Evolutionary conservation across 148 eudicot genomes (phyloP).

Genomic region (Euryodendron excelsum): DNA sequence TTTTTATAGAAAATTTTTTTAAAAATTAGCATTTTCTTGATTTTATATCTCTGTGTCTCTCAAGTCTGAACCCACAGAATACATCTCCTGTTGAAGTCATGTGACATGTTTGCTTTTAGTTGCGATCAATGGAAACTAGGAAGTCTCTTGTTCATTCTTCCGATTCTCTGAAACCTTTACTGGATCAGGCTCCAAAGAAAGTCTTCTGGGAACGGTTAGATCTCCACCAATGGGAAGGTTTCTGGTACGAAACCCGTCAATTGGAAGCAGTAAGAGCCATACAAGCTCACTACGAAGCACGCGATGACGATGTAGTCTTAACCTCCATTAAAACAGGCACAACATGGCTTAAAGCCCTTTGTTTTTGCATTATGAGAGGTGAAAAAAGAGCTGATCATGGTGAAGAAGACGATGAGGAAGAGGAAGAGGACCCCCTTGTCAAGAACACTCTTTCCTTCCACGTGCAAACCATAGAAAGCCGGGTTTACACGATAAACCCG

Average conservation of each 20-base stretch:
- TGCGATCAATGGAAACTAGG: neutral
- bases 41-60: too few relatives aligned
- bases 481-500: neutral
- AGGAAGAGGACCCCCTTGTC: neutral
- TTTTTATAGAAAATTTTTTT: too few relatives aligned
- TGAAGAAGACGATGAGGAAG: too few relatives aligned
- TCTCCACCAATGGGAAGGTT: constrained; percentile 11
- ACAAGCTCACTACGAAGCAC: constrained; percentile 1
- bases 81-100: too few relatives aligned
- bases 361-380: neutral
- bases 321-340: constrained; percentile 15
- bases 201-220: neutral
- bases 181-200: neutral
- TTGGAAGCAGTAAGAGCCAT: constrained; percentile 12
- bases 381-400: neutral
- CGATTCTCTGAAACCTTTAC: neutral
- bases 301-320: constrained; percentile 8
- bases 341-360: neutral
- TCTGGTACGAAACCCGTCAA: neutral
- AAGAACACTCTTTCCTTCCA: neutral
- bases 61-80: too few relatives aligned
- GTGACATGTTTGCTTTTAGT: too few relatives aligned
- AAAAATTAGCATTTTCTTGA: too few relatives aligned
- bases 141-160: neutral
- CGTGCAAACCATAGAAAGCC: neutral